Evolutionary conservation across 108 stramenopile genomes (phyloP).

Genomic region (Fistulifera solaris): DNA sequence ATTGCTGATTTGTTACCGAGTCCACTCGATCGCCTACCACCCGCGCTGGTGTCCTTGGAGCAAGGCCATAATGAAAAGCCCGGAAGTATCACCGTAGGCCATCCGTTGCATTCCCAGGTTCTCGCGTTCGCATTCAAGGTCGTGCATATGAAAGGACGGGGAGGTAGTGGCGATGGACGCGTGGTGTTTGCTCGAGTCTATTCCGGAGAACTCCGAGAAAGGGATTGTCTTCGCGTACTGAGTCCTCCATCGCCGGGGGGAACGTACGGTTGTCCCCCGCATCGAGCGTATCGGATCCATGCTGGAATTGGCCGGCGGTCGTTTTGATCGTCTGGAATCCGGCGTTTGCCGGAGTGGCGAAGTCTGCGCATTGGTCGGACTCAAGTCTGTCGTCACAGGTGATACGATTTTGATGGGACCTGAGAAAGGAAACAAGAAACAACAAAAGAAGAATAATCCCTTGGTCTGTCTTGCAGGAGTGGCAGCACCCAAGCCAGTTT

Average conservation of each 20-base stretch:
- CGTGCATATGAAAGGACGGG: slow-evolving; percentile 81
- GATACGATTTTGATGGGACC: slow-evolving; percentile 67
- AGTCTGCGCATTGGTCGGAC: slow-evolving; percentile 81
- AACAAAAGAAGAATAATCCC: slow-evolving; percentile 23
- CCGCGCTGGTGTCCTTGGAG: slow-evolving; percentile 34
- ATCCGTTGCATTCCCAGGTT: slow-evolving; percentile 62
- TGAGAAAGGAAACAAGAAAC: slow-evolving; percentile 16
- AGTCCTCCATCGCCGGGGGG: slow-evolving; percentile 51
- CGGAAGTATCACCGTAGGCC: slow-evolving; percentile 37
- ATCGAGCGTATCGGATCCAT: slow-evolving; percentile 69
- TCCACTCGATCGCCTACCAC: slow-evolving; percentile 80
- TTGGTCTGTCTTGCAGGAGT: slow-evolving; percentile 51
- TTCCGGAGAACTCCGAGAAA: slow-evolving; percentile 56
- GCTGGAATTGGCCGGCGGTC: slow-evolving; percentile 79
- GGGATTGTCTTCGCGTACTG: slow-evolving; percentile 55
- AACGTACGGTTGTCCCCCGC: slow-evolving; percentile 21
- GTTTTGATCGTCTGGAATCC: slow-evolving; percentile 60
- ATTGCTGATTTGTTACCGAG: slow-evolving; percentile 89
- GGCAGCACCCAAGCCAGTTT: slow-evolving; percentile 77
- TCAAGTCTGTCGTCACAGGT: slow-evolving; percentile 76
- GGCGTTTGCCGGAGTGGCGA: slow-evolving; percentile 65
- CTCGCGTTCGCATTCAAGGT: slow-evolving; percentile 87
- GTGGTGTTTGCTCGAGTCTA: slow-evolving; percentile 87
- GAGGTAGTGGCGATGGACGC: slow-evolving; percentile 82
- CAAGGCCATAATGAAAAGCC: slow-evolving; percentile 8